Evolutionary conservation across 192 early-diverging fungal genomes (phyloP), one percentile per base, ranked within the genome.

Genomic region (Phlyctochytrium arcticum): DNA sequence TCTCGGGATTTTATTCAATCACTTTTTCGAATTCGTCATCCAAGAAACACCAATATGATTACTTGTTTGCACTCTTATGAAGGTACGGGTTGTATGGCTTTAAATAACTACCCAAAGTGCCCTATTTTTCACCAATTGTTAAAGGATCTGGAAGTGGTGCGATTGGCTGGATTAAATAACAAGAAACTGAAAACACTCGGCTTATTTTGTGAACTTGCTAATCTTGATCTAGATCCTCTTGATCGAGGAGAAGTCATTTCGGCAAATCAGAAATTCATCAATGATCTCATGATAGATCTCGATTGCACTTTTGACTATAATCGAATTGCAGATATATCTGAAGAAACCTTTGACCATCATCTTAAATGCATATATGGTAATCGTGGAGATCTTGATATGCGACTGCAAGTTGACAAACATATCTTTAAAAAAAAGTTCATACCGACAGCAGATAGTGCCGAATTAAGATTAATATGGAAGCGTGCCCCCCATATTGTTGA

Each of bases 11-110:
- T 66, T 33, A 21, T 57, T 33, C 64, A 66, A 34, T 26, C 54
- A 24, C 29, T 66, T 4, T 57, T 46, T 66, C 51, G 64, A 9
- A 44, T 66, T 15, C 64, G 64, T 17, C 64, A 66, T 50, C 64
- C 64, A 24, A 66, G 47, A 19, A 6, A 23, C 17, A 46, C 23
- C 17, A 21, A 10, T 10, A 55, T 66, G 64, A 32, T 55, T 27
- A n/a, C n/a, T n/a, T n/a, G n/a, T n/a, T 27, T 64, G 30, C 60
- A 6, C 6, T n/a, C n/a, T n/a, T n/a, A n/a, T n/a, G n/a, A n/a
- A n/a, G n/a, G n/a, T n/a, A n/a, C n/a, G n/a, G n/a, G n/a, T n/a
- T n/a, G n/a, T n/a, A n/a, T n/a, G n/a, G n/a, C n/a, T n/a, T 12
- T 62, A 8, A 30, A 50, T 7, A 19, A 12, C 8, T 23, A 26